Conservation (phyloP, 768 basidiomycete species). For the Naganishia onofrii region DNA sequence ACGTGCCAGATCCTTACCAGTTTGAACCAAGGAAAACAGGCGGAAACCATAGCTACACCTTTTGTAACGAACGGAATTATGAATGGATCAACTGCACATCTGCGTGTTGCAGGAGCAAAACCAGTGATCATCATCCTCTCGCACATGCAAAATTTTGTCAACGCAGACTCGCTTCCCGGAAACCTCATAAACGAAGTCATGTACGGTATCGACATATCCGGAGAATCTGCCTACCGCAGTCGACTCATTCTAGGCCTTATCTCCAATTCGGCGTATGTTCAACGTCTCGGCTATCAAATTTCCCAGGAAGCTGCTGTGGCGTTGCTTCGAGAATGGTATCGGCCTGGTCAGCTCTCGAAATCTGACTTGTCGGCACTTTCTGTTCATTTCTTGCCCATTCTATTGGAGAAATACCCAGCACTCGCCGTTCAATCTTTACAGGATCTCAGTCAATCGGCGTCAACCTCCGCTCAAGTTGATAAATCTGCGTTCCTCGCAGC, state of each 20-base stretch:
- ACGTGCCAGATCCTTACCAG: not conserved
- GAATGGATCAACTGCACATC: slow-evolving; percentile 8
- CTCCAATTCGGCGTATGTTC: not conserved
- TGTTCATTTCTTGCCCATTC: slow-evolving; percentile 17
- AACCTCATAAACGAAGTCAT: slow-evolving; percentile 9
- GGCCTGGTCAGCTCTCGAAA: slow-evolving; percentile 1
- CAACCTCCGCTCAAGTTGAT: not conserved
- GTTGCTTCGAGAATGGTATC: not conserved
- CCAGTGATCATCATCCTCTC: slow-evolving; percentile 2
- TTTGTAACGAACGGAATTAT: not conserved
- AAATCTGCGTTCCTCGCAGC: slow-evolving; percentile 5
- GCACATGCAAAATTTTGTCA: slow-evolving; percentile 11
- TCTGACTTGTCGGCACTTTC: slow-evolving; percentile 14
- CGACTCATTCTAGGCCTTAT: slow-evolving; percentile 3
- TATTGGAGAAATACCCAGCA: slow-evolving; percentile 7
- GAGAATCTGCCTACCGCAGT: slow-evolving; percentile 14
- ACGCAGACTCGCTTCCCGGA: not conserved
- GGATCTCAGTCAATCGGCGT: not conserved
- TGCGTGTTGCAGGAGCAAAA: slow-evolving; percentile 15
- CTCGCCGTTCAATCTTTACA: not conserved
- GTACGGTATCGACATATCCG: slow-evolving; percentile 2
- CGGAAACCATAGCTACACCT: not conserved
- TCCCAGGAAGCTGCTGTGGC: not conserved
- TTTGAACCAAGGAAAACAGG: not conserved
- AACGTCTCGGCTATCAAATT: not conserved